These are phyloP conservation scores for Aphanomyces stellatus DNA, from an alignment of 352 stramenopile genomes.

Conservation along the genomic window DNA sequence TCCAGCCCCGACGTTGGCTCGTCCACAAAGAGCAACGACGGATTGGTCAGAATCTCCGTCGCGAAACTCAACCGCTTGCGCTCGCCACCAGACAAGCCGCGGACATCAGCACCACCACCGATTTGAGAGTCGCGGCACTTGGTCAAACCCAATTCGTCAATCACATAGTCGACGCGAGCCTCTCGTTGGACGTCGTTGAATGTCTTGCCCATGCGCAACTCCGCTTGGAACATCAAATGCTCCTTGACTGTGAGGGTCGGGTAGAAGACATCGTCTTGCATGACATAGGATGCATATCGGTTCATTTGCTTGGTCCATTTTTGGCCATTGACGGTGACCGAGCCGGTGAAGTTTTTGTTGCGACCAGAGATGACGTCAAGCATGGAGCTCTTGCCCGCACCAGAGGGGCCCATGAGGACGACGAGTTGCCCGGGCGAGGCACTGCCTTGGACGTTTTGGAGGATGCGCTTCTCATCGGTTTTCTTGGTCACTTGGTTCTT, in stretches of 20 bases:
- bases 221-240: slow-evolving; percentile 78
- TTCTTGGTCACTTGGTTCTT: no score
- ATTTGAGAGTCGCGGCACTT: slow-evolving; percentile 50
- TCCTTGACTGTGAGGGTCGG: slow-evolving; percentile 85
- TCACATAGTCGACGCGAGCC: slow-evolving; percentile 37
- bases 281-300: slow-evolving; percentile 50
- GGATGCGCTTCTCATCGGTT: slow-evolving; percentile 40
- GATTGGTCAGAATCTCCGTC: slow-evolving; percentile 68
- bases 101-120: slow-evolving; percentile 29
- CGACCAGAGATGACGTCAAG: slow-evolving; percentile 89
- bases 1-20: slow-evolving; percentile 68
- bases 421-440: slow-evolving; percentile 42
- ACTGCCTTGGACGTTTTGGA: slow-evolving; percentile 38
- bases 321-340: slow-evolving; percentile 51
- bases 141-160: slow-evolving; percentile 47
- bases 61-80: slow-evolving; percentile 77
- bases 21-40: slow-evolving; percentile 76
- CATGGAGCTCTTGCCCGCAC: slow-evolving; percentile 87
- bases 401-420: slow-evolving; percentile 57
- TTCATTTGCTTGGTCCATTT: slow-evolving; percentile 30
- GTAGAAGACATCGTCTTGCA: slow-evolving; percentile 87
- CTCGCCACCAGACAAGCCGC: slow-evolving; percentile 63
- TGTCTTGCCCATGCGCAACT: slow-evolving; percentile 52
- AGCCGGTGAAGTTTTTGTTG: slow-evolving; percentile 62
- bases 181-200: slow-evolving; percentile 17